Evolutionary conservation across 768 basidiomycete species (phyloP).

Genomic region (Astraeus odoratus): DNA sequence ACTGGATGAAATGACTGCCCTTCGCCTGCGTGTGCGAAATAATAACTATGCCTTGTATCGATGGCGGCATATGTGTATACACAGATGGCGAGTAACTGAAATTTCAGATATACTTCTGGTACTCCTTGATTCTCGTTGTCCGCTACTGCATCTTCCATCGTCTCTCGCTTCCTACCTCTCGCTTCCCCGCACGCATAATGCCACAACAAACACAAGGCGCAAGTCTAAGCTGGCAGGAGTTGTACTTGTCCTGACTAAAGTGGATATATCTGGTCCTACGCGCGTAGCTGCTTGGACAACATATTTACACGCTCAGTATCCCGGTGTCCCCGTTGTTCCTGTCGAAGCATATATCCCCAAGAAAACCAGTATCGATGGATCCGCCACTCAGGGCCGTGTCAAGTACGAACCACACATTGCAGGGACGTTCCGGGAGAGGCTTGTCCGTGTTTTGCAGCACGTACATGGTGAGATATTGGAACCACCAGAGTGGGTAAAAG

Average conservation of each 20-base stretch:
- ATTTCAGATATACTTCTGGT: slow-evolving; percentile 84
- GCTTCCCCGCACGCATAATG: slow-evolving; percentile 7
- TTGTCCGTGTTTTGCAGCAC: slow-evolving; percentile 58
- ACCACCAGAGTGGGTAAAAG: slow-evolving; percentile 53
- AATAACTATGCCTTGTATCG: too few relatives aligned
- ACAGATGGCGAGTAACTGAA: slow-evolving; percentile 89
- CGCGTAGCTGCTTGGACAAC: slow-evolving; percentile 60
- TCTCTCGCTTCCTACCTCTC: slow-evolving; percentile 63
- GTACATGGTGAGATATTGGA: slow-evolving; percentile 61
- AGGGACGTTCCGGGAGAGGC: slow-evolving; percentile 49
- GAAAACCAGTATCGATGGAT: slow-evolving; percentile 23
- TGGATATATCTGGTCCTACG: slow-evolving; percentile 71
- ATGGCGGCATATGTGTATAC: not conserved
- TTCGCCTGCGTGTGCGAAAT: too few relatives aligned
- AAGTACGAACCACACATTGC: slow-evolving; percentile 65
- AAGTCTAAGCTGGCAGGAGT: slow-evolving; percentile 18
- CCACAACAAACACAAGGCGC: slow-evolving; percentile 29
- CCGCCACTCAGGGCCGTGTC: slow-evolving; percentile 36
- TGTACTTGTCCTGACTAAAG: slow-evolving; percentile 81
- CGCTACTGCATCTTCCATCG: slow-evolving; percentile 77
- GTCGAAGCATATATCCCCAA: slow-evolving; percentile 73
- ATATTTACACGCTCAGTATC: slow-evolving; percentile 49
- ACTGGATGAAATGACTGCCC: slow-evolving; percentile 2
- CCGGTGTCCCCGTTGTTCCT: slow-evolving; percentile 54
- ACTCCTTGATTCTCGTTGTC: slow-evolving; percentile 85